Evolutionary conservation across 1,139 yeast species (phyloP), one percentile per base, ranked within the genome.

Genomic region (Kodamaea plutei): DNA sequence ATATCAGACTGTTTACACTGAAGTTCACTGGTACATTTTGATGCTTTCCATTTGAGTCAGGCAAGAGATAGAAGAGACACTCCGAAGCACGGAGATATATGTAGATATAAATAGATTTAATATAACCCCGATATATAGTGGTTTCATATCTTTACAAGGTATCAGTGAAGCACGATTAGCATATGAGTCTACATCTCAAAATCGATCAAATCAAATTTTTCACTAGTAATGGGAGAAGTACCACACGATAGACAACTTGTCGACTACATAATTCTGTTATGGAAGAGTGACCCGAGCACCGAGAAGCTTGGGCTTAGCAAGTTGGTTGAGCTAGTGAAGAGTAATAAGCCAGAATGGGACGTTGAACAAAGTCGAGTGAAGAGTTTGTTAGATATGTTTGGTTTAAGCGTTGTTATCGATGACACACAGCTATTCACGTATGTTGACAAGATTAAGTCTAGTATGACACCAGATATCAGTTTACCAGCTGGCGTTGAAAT

Each of bases 171-270:
- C n/a, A n/a, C n/a, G n/a, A n/a, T n/a, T n/a, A n/a, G n/a, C n/a
- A n/a, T n/a, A n/a, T n/a, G n/a, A n/a, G n/a, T n/a, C n/a, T n/a
- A n/a, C n/a, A n/a, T n/a, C n/a, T n/a, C n/a, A n/a, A n/a, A n/a
- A n/a, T n/a, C n/a, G n/a, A n/a, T n/a, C n/a, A n/a, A n/a, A n/a
- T n/a, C n/a, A n/a, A n/a, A n/a, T n/a, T n/a, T n/a, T n/a, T n/a
- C n/a, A n/a, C n/a, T n/a, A n/a, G n/a, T n/a, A n/a, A n/a, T n/a
- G n/a, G n/a, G n/a, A n/a, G n/a, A n/a, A n/a, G n/a, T n/a, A n/a
- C 94, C 94, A 2, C 74, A 72, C 39, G 82, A 78, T 37, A 64
- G 83, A 30, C 78, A 79, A 51, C 64, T 83, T 13, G 79, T 81
- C 10, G 77, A 74, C 31, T 74, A 69, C 23, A 78, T 82, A 15